Evolutionary conservation across 1,284 basidiomycete species (phyloP).

Genomic region (Ustilago shanxiensis): DNA sequence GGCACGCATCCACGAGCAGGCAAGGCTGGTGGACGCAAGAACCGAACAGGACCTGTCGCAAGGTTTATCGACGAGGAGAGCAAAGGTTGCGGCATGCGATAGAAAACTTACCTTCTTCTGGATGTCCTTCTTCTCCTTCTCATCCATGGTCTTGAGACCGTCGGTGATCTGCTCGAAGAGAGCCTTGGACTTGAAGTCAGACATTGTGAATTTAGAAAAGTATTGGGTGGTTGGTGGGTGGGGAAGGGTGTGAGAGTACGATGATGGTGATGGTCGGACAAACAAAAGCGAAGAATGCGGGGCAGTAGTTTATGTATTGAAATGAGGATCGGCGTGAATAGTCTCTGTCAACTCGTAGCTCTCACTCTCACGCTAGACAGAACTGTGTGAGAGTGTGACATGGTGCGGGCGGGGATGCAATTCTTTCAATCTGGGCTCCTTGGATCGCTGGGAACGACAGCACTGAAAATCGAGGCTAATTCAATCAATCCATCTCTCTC

Average conservation of each 20-base stretch:
- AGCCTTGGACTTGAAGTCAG: conserved; percentile 66
- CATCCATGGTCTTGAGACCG: conserved; percentile 78
- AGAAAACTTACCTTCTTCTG: conserved; percentile 81
- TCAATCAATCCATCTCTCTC: too few relatives aligned
- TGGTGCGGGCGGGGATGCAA: background rate
- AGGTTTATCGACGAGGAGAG: background rate
- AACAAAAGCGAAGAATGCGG: conserved; percentile 10
- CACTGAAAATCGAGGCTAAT: conserved; percentile 1
- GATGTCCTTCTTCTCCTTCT: conserved; percentile 81
- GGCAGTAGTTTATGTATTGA: conserved; percentile 30
- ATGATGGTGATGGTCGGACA: conserved; percentile 13
- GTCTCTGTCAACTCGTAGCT: background rate
- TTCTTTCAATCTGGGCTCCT: too few relatives aligned
- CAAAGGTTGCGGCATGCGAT: background rate
- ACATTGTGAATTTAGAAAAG: conserved; percentile 50
- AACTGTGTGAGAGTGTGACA: background rate
- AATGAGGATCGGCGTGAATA: conserved; percentile 20
- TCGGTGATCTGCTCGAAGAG: conserved; percentile 74
- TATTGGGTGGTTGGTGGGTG: background rate
- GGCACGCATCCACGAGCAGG: too few relatives aligned
- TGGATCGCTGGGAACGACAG: background rate
- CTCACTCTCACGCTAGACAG: background rate
- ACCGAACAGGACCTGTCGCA: too few relatives aligned
- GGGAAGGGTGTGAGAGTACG: background rate
- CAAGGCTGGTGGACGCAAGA: too few relatives aligned